phyloP scores from a whole-genome alignment of 345 rosid species.

The Rhodomyrtus tomentosa region DNA sequence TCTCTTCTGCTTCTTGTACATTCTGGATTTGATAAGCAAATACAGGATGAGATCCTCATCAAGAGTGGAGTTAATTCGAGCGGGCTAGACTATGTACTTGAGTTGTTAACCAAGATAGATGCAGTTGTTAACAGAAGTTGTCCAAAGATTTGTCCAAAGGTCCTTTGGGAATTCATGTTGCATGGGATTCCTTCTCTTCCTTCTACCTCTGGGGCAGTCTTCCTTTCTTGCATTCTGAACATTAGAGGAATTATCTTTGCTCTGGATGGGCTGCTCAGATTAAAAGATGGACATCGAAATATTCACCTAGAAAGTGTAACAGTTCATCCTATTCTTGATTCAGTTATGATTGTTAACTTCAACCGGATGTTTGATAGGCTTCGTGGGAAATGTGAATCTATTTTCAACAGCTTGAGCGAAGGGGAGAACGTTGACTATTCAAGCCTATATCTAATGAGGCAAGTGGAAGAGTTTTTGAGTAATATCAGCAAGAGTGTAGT shows the following conservation, averaged over 20 bases:
- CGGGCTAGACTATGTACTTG: constrained; percentile 47
- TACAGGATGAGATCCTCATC: constrained; percentile 52
- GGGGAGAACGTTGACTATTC: constrained; percentile 38
- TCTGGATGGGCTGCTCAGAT: constrained; percentile 46
- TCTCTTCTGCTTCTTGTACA: constrained; percentile 75
- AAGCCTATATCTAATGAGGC: constrained; percentile 66
- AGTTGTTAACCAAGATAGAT: constrained; percentile 42
- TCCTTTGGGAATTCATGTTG: constrained; percentile 67
- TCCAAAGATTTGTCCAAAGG: constrained; percentile 44
- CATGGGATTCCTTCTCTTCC: constrained; percentile 81
- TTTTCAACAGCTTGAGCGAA: constrained; percentile 37
- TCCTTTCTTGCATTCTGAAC: constrained; percentile 65
- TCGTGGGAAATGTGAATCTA: constrained; percentile 59
- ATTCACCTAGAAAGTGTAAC: constrained; percentile 35
- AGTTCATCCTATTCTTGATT: constrained; percentile 40
- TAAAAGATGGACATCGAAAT: constrained; percentile 25
- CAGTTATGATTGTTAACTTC: constrained; percentile 58
- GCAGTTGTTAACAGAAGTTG: constrained; percentile 47
- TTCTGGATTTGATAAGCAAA: constrained; percentile 46
- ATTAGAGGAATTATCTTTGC: constrained; percentile 51
- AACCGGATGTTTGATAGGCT: constrained; percentile 60
- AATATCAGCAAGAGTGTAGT: constrained; percentile 41
- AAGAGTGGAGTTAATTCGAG: constrained; percentile 40
- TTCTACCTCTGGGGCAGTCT: constrained; percentile 45
- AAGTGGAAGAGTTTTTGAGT: constrained; percentile 63